A percentile compares a stretch with the other conserved stretches of the same genome.
Evolutionary conservation across 805 yeast species (phyloP).

Genomic region (Sugiyamaella lignohabitans): DNA sequence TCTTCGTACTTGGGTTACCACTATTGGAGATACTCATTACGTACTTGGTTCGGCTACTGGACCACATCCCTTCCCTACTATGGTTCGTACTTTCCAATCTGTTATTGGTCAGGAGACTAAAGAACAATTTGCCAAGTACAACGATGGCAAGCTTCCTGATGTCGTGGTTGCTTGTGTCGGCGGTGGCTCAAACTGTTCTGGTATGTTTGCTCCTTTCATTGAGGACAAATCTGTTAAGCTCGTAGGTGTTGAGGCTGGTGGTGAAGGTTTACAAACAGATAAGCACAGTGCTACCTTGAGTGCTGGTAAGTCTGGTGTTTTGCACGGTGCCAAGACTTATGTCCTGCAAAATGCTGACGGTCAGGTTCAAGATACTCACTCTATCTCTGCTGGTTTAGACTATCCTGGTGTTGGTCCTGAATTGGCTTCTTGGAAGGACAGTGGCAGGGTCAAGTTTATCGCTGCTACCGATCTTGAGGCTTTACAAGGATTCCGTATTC

Average conservation of each 20-base stretch:
- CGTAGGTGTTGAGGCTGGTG: constrained; percentile 98
- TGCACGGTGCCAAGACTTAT: constrained; percentile 95
- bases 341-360: constrained; percentile 90
- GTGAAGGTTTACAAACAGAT: constrained; percentile 88
- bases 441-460: constrained; percentile 83
- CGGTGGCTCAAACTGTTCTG: constrained; percentile 96
- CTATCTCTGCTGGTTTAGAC: constrained; percentile 97
- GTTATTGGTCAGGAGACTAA: constrained; percentile 94
- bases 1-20: constrained; percentile 89
- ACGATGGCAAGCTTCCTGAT: constrained; percentile 80
- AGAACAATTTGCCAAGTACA: constrained; percentile 75
- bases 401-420: constrained; percentile 99
- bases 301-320: constrained; percentile 94
- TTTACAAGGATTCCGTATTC: constrained; percentile 75
- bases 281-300: constrained; percentile 91
- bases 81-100: constrained; percentile 96
- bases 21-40: constrained; percentile 81
- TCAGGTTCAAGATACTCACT: constrained; percentile 95
- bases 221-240: constrained; percentile 69
- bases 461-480: constrained; percentile 98
- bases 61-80: constrained; percentile 97
- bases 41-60: constrained; percentile 98
- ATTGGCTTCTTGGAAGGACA: constrained; percentile 88
- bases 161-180: constrained; percentile 98
- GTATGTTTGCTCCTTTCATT: constrained; percentile 92